phyloP scores from a whole-genome alignment of 306 rosid species.

The Spatholobus suberectus region DNA sequence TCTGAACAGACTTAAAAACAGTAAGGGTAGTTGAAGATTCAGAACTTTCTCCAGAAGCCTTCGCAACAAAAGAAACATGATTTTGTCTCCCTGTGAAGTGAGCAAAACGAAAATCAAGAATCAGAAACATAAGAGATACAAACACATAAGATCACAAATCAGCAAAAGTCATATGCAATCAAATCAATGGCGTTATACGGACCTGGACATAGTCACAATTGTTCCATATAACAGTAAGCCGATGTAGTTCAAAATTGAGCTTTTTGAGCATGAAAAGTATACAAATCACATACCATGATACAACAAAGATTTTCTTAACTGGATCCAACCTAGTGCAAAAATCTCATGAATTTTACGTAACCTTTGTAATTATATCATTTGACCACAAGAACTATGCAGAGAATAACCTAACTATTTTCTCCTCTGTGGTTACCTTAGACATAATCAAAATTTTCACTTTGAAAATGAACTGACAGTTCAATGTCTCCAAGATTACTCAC shows the following conservation, averaged over 20 bases:
- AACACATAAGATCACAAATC: background rate
- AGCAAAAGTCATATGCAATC: constrained; percentile 20
- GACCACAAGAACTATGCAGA: background rate
- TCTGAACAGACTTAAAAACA: constrained; percentile 74
- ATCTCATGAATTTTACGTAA: constrained; percentile 6
- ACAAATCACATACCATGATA: background rate
- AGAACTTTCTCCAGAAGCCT: constrained; percentile 72
- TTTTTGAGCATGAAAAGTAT: background rate
- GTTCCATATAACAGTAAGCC: constrained; percentile 6
- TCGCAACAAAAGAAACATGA: constrained; percentile 52
- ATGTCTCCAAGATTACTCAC: background rate
- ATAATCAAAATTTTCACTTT: background rate
- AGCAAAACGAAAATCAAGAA: constrained; percentile 11
- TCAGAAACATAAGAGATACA: background rate
- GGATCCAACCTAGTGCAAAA: constrained; percentile 5
- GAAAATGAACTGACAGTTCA: constrained; percentile 6
- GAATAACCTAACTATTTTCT: background rate
- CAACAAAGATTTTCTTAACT: background rate
- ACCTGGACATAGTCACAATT: background rate
- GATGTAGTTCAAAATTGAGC: constrained; percentile 21
- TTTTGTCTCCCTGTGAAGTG: constrained; percentile 55
- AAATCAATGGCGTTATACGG: constrained; percentile 6
- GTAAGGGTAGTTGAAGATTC: constrained; percentile 79
- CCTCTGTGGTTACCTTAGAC: background rate
- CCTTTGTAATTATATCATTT: background rate